Conservation (phyloP, 2,329 filamentous ascomycete species). For the Paecilomyces niveus region DNA sequence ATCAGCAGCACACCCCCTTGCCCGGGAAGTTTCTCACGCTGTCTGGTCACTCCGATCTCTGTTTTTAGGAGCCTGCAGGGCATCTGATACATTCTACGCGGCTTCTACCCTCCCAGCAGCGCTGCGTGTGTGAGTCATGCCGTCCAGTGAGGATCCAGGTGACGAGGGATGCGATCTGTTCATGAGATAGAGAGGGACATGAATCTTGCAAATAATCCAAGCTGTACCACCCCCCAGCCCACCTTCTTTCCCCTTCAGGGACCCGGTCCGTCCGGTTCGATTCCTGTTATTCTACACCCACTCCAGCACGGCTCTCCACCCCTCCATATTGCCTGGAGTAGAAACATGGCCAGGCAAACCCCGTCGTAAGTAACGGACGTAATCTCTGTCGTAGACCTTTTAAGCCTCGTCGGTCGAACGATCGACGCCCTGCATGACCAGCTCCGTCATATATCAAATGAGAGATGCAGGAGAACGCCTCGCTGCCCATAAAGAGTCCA, state of each 20-base stretch:
- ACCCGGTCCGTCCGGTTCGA: slow-evolving; percentile 11
- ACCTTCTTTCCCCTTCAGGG: slow-evolving; percentile 12
- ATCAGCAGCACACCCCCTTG: slow-evolving; percentile 8
- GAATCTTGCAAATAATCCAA: neutral
- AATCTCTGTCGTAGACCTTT: slow-evolving; percentile 18
- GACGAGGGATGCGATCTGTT: slow-evolving; percentile 8
- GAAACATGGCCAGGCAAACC: slow-evolving; percentile 1
- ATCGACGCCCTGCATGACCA: slow-evolving; percentile 41
- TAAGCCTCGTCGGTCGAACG: slow-evolving; percentile 32
- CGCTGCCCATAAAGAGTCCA: slow-evolving; percentile 28
- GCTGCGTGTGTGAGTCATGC: slow-evolving; percentile 10
- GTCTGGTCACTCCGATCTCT: slow-evolving; percentile 7
- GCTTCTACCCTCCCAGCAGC: slow-evolving; percentile 2
- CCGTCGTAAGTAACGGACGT: slow-evolving; percentile 12
- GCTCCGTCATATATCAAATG: slow-evolving; percentile 38
- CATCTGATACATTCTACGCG: slow-evolving; percentile 13
- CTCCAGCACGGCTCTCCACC: slow-evolving; percentile 7
- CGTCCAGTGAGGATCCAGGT: slow-evolving; percentile 12
- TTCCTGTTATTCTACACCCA: slow-evolving; percentile 10
- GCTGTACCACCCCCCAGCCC: slow-evolving; percentile 15
- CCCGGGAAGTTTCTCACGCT: slow-evolving; percentile 6
- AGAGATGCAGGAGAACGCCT: slow-evolving; percentile 31
- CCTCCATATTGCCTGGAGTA: slow-evolving; percentile 1
- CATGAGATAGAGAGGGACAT: slow-evolving; percentile 6
- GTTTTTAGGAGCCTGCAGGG: slow-evolving; percentile 4